Base-by-base conservation (phyloP, 1,139 yeast genomes). In the Yamadazyma buinensis region DNA sequence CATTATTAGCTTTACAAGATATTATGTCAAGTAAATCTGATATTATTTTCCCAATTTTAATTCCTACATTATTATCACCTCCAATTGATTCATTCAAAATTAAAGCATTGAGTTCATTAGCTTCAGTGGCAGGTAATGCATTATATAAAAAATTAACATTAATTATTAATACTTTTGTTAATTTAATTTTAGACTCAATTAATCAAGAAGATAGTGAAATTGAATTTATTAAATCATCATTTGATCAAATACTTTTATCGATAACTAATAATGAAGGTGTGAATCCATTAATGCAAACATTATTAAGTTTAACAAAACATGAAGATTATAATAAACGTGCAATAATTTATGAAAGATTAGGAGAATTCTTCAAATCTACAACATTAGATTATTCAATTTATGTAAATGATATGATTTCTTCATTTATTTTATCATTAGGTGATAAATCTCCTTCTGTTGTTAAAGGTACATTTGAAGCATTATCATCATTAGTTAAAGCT, bases 21-120 rank as follows among this genome's bases (percentile, higher is more conserved):
- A 84, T 92, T 49, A 87, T 94, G 95, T 77, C 94, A 5, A 81
- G 90, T 10, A 85, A 87, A 56, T 76, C 97, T 6, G 95, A 87
- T 42, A 80, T 85, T 2, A 86, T 92, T 40, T 88, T 94, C 90
- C 97, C 98, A 37, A 84, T 87, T 35, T 74, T 92, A 55, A 75
- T 92, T 41, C 97, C 98, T 33, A 77, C 95, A 0, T 71, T 94
- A 54, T 69, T 90, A 52, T 57, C 80, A 8, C 81, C 90, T 8
- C 97, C 97, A 8, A 79, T 92, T 42, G 88, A 87, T 48, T 69
- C 78, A 0, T 81, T 82, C 66, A 88, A 90, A 61, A 95, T 96
- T 15, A 72, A 74, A 37, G 95, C 97, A 4, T 69, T 92, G 42
- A 88, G 95, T 18, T 81, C 95, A 0, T 72, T 94, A 54, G 95